Evolutionary conservation across 78 protist genomes (phyloP), one percentile per base, ranked within the genome.

Genomic region (Bigelowiella natans): DNA sequence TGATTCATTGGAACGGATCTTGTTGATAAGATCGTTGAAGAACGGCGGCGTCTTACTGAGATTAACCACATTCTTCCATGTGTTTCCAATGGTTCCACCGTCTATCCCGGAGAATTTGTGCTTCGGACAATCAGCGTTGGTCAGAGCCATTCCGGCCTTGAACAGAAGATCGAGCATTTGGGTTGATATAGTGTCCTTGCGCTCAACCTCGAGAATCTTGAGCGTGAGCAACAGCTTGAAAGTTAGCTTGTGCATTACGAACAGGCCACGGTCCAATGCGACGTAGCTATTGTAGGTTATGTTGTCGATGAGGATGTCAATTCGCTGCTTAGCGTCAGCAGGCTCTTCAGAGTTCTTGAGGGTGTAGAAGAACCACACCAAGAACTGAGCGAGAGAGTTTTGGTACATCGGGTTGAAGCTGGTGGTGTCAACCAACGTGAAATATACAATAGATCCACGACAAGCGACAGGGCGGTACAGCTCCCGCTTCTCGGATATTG

Each of bases 381-480:
- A 64, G 91, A 95, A 97, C 92, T 94, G 96, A 2, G 64, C 73
- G 38, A 97, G 94, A 1, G 97, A 95, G 36, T 93, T 93, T 91
- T 95, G 94, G 93, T 97, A 97, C 98, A 97, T 97, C 63, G 31
- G 37, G 92, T 88, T 89, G 83, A 97, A 95, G 2, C 88, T 2
- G 83, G 94, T 0, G 95, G 94, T 94, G 40, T 95, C 97, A 1
- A 91, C 95, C 40, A 97, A 90, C 83, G 94, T 37, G 93, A 97
- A 97, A 89, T 95, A 97, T 31, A 97, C 39, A 18, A 95, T 36
- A 1, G 96, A 92, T 85, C 97, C 97, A 11, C 97, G 96, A 26
- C 88, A 40, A 2, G 97, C 97, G 2, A 96, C 63, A 2, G 96
- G 94, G 31, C 96, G 93, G 94, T 93, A 96, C 91, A 95, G 95